A percentile compares a stretch with the other conserved stretches of the same genome.
Evolutionary conservation across 2,329 filamentous ascomycete species (phyloP).

Genomic region (Ascochyta fabae): DNA sequence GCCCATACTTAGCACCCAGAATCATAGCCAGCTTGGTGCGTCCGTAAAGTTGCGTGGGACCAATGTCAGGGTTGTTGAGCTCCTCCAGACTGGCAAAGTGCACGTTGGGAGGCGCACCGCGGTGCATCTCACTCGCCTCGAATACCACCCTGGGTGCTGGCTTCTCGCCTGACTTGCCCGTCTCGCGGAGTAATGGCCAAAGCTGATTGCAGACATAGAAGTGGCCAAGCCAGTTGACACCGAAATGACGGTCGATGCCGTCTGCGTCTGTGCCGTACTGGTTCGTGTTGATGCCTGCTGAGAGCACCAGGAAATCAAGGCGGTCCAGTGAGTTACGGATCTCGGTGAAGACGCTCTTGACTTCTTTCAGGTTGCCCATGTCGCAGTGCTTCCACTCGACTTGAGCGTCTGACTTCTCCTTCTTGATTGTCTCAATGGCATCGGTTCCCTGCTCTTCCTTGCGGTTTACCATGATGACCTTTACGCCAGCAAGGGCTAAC

Average conservation of each 20-base stretch:
- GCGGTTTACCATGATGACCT: slow-evolving; percentile 40
- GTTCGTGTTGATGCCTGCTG: slow-evolving; percentile 54
- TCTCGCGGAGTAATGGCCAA: slow-evolving; percentile 53
- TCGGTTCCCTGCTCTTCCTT: slow-evolving; percentile 50
- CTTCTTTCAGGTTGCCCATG: slow-evolving; percentile 48
- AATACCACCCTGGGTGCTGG: slow-evolving; percentile 52
- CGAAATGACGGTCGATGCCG: slow-evolving; percentile 51
- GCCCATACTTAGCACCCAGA: slow-evolving; percentile 52
- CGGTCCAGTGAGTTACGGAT: slow-evolving; percentile 47
- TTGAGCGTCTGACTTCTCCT: slow-evolving; percentile 33
- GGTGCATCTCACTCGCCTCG: slow-evolving; percentile 52
- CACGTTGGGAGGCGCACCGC: slow-evolving; percentile 43
- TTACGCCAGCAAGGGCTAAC: slow-evolving; percentile 22
- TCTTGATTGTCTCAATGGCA: slow-evolving; percentile 45
- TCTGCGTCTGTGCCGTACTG: slow-evolving; percentile 48
- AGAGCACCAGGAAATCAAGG: slow-evolving; percentile 54
- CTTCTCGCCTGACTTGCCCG: slow-evolving; percentile 44
- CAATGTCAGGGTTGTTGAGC: slow-evolving; percentile 50
- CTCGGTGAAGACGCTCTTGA: slow-evolving; percentile 49
- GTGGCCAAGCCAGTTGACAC: slow-evolving; percentile 55
- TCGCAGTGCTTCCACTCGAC: slow-evolving; percentile 55
- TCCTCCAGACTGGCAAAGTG: slow-evolving; percentile 52
- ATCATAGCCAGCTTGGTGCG: slow-evolving; percentile 55
- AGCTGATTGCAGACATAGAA: slow-evolving; percentile 54
- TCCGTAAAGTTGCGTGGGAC: slow-evolving; percentile 49